Conservation (phyloP, 768 basidiomycete species). For the Leucocoprinus birnbaumii region DNA sequence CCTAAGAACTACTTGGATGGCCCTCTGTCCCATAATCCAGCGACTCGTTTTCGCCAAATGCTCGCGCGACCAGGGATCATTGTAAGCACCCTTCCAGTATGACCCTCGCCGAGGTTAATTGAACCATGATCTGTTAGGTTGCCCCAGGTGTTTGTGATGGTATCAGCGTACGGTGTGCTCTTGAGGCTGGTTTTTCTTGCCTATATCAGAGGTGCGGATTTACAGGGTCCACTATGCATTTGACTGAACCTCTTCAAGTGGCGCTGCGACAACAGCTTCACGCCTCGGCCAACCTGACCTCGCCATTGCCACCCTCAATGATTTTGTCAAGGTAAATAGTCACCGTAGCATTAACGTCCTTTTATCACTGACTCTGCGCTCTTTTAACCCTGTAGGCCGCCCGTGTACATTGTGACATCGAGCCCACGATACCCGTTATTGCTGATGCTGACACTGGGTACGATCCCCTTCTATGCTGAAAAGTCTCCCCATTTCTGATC, state of each 20-base stretch:
- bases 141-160: conserved; percentile 82
- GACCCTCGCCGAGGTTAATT: background rate
- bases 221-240: background rate
- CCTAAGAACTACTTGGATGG: conserved; percentile 68
- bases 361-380: background rate
- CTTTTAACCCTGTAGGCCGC: conserved; percentile 38
- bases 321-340: conserved; percentile 56
- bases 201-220: conserved; percentile 64
- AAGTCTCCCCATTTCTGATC: background rate
- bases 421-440: conserved; percentile 67
- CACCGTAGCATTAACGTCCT: background rate
- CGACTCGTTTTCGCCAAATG: conserved; percentile 71
- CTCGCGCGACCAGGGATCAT: conserved; percentile 73
- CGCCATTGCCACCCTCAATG: conserved; percentile 75
- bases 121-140: conserved; percentile 33
- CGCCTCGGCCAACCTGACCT: conserved; percentile 77
- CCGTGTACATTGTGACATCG: conserved; percentile 65
- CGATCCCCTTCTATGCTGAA: conserved; percentile 9
- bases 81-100: conserved; percentile 36
- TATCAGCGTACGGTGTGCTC: conserved; percentile 75
- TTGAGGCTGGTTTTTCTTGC: conserved; percentile 78
- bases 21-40: conserved; percentile 63
- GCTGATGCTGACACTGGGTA: conserved; percentile 82
- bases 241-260: conserved; percentile 32
- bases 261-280: conserved; percentile 79